Base-by-base conservation (phyloP, 129 eudicot genomes). In the Arctium minus region DNA sequence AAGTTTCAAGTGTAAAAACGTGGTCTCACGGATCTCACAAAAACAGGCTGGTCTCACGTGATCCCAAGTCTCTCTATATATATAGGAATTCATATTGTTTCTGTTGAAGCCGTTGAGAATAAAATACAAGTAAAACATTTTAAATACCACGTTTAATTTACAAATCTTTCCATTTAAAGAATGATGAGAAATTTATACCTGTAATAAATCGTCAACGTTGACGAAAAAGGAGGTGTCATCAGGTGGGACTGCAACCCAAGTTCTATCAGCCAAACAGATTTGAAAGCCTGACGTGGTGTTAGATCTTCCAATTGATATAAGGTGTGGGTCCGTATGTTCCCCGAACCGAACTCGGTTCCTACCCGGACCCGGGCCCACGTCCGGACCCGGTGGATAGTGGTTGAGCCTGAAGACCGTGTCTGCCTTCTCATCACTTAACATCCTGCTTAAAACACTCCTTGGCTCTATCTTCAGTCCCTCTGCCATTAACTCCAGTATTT, bases 311-410 rank as follows among this genome's bases (percentile, higher is more conserved):
- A 89, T 83, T 5, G 96, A 89, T 27, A 91, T 91, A 17, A 91
- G 83, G 13, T 91, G 96, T 42, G 96, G 96, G 90, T 91, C 93
- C 3, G 96, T 91, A 72, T 91, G 96, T 27, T 91, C 96, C 30
- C 96, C 96, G 8, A 91, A 89, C 7, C 96, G 93, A 32, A 91
- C 86, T 53, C 82, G 42, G 81, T 80, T 86, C 18, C 68, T 73
- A 0, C 89, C 87, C 13, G 79, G 67, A 65, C 80, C 85, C 2
- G 48, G 50, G 72, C 5, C 33, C 8, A 13, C 17, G 37, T 64
- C 29, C 0, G 15, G 35, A 36, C 7, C 88, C 0, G 97, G 87
- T 36, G 97, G 97, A 83, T 92, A 92, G 75, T 92, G 92, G 82
- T 92, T 92, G n/a, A 92, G 83, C 89, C 95, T 83, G 75, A 92